Percentiles rank a stretch among this genome's conserved stretches.
phyloP scores from a whole-genome alignment of 2,329 filamentous ascomycete species.

The Verticillium albo-atrum region DNA sequence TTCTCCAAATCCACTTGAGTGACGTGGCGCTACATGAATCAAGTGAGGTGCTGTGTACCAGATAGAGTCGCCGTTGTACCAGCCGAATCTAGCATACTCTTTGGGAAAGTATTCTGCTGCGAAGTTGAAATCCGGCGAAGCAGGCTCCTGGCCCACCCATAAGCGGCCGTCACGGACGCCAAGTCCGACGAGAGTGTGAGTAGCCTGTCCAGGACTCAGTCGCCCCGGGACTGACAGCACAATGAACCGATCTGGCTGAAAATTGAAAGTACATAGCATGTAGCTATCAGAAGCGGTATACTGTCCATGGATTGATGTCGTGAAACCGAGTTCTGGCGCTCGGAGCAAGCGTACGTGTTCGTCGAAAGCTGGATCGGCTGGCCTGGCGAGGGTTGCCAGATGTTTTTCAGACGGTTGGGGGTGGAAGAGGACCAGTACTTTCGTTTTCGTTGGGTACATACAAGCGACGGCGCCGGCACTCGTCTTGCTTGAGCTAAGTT shows the following conservation, averaged over 20 bases:
- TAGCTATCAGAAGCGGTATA: not conserved
- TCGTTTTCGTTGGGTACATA: not conserved
- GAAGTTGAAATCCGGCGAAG: not conserved
- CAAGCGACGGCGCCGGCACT: not conserved
- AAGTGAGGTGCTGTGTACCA: not conserved
- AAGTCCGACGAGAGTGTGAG: not conserved
- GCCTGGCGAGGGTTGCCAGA: not conserved
- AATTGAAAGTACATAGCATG: not conserved
- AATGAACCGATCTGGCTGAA: not conserved
- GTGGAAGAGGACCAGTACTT: not conserved
- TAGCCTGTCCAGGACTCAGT: not conserved
- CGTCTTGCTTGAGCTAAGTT: not conserved
- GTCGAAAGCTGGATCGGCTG: not conserved
- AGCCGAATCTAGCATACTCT: not conserved
- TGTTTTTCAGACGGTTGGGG: not conserved
- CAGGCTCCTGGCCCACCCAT: not conserved
- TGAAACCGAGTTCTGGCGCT: not conserved
- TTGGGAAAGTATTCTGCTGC: not conserved
- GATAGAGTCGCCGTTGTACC: not conserved
- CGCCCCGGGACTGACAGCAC: not conserved
- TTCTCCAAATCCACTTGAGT: not conserved
- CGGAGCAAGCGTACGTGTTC: not conserved
- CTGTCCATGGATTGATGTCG: not conserved
- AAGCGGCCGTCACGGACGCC: not conserved
- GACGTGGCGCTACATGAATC: not conserved